Evolutionary conservation across 73 alveolate genomes (phyloP).

Genomic region (Stentor roeselii): DNA sequence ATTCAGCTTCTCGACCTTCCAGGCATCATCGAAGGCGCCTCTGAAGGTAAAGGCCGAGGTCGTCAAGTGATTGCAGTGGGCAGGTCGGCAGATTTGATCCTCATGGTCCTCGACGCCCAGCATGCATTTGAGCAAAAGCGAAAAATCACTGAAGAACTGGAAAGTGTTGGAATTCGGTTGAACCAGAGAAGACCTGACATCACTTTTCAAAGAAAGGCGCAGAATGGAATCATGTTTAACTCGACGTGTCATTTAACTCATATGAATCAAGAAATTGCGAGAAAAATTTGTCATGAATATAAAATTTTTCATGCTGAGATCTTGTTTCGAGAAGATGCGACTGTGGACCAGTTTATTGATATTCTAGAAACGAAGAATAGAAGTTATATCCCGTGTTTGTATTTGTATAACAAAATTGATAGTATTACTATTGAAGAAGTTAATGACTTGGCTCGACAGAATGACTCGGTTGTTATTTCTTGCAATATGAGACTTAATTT

Average conservation of each 20-base stretch:
- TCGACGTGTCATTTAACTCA: conserved; percentile 90
- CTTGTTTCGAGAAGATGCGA: conserved; percentile 92
- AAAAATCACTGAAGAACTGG: conserved; percentile 92
- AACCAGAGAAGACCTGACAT: conserved; percentile 95
- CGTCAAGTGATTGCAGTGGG: conserved; percentile 99
- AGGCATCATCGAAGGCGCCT: conserved; percentile 99
- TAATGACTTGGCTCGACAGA: conserved; percentile 82
- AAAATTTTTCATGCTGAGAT: conserved; percentile 93
- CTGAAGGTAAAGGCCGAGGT: conserved; percentile 98
- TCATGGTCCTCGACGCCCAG: conserved; percentile 99
- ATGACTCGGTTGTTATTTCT: conserved; percentile 86
- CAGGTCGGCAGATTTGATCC: conserved; percentile 94
- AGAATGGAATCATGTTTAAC: conserved; percentile 76
- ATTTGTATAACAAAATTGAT: conserved; percentile 97
- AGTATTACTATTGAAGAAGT: conserved; percentile 97
- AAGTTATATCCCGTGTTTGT: conserved; percentile 93
- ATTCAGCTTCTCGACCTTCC: conserved; percentile 99
- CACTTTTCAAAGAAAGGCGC: conserved; percentile 84
- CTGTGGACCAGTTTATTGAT: conserved; percentile 97
- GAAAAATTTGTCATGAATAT: conserved; percentile 90
- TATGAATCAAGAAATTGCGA: conserved; percentile 90
- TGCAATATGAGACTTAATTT: conserved; percentile 82
- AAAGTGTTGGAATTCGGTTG: conserved; percentile 97
- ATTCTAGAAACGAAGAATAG: conserved; percentile 93
- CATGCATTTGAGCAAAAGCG: conserved; percentile 96